Evolutionary conservation across 345 rosid species (phyloP).

Genomic region (Lepidium sativum): DNA sequence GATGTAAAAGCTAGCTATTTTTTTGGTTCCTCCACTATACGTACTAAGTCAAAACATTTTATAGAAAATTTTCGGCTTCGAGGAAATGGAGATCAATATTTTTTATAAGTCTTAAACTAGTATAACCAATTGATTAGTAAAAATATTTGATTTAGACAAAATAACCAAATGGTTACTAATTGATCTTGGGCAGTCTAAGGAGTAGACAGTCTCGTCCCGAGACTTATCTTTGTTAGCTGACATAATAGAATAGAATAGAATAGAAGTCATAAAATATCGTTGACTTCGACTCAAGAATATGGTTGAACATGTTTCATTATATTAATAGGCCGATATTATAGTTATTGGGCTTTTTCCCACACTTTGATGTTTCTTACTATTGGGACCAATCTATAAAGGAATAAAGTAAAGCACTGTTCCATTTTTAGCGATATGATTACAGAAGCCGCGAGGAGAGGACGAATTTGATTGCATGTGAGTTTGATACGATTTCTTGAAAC

Average conservation of each 20-base stretch:
- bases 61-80: no score
- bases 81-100: no score
- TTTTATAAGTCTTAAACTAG: not conserved
- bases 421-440: conserved; percentile 16
- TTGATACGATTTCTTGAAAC: conserved; percentile 23
- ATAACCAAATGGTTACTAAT: not conserved
- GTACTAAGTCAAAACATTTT: no score
- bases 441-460: conserved; percentile 13
- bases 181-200: not conserved
- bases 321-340: not conserved
- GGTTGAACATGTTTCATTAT: not conserved
- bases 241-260: not conserved
- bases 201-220: not conserved
- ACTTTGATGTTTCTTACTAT: not conserved
- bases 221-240: not conserved
- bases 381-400: conserved; percentile 26
- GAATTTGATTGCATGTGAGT: conserved; percentile 26
- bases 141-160: no score
- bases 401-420: not conserved
- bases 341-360: not conserved
- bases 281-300: not conserved
- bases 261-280: not conserved
- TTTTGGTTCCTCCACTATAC: no score
- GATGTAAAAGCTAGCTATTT: no score
- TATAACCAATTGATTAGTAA: not conserved